Evolutionary conservation across 371 early-diverging fungal species (phyloP).

Genomic region (Mortierella sp.): DNA sequence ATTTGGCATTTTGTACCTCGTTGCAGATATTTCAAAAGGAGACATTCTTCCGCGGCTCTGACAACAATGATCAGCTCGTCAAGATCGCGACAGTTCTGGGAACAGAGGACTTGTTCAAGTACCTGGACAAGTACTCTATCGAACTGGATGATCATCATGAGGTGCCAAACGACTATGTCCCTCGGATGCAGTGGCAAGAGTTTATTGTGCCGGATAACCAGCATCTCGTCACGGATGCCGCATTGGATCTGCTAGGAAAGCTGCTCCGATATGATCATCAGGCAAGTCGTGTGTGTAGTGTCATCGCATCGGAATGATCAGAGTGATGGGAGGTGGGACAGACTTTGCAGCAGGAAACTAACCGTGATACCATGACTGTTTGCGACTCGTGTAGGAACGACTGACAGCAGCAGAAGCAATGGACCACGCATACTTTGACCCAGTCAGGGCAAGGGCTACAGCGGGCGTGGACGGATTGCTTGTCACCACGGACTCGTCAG

Average conservation of each 20-base stretch:
- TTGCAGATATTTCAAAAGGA: constrained; percentile 95
- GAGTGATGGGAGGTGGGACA: too few species aligned
- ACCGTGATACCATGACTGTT: too few species aligned
- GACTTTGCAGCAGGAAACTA: too few species aligned
- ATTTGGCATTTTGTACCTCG: background rate
- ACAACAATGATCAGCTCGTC: constrained; percentile 98
- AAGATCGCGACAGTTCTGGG: constrained; percentile 98
- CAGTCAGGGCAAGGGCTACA: constrained; percentile 19
- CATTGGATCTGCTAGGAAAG: constrained; percentile 94
- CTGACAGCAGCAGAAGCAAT: constrained; percentile 97
- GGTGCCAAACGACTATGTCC: constrained; percentile 88
- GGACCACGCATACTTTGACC: constrained; percentile 92
- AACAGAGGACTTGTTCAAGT: constrained; percentile 89
- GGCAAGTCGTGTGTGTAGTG: too few species aligned
- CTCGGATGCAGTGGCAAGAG: constrained; percentile 94
- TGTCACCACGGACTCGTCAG: constrained; percentile 21
- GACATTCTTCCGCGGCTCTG: constrained; percentile 99
- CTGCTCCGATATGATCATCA: constrained; percentile 97
- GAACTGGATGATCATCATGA: constrained; percentile 89
- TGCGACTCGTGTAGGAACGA: constrained; percentile 79
- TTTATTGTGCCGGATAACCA: constrained; percentile 91
- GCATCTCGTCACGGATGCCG: constrained; percentile 88
- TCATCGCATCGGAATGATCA: too few species aligned
- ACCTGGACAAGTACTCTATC: constrained; percentile 96
- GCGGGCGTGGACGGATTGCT: constrained; percentile 3